Evolutionary conservation across 192 early-diverging fungal species (phyloP), one percentile per base, ranked within the genome.

Genomic region (Podila epicladia): DNA sequence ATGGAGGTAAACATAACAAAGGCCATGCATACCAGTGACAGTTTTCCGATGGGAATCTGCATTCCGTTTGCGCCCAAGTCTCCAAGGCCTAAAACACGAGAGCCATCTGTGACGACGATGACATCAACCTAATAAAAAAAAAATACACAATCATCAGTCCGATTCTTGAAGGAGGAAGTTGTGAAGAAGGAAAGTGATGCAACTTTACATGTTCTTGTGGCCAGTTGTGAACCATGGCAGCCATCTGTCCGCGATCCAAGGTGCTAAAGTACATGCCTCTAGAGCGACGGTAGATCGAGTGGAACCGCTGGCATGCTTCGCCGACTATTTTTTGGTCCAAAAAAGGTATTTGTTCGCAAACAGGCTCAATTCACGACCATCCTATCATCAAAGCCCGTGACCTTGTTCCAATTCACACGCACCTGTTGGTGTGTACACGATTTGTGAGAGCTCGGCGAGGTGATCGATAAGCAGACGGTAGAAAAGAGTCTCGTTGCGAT

Each of bases 51-150:
- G 22, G 95, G 94, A 72, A 99, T 99, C 45, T 95, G 95, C 92
- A 97, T 95, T 48, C 97, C 97, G 78, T 96, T 96, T 53, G 97
- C 91, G 65, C 97, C 97, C 59, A 96, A 87, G 73, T 98, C 97
- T 65, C 97, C 97, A 37, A 98, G 88, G 24, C 97, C 97, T 41
- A 99, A 83, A 64, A 99, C 96, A 73, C 96, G 91, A 45, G 93
- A 95, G 28, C 97, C 96, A 78, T 99, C 97, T 20, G 96, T 96
- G 67, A 99, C 94, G 31, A 99, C 97, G 64, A 80, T 80, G 41
- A 80, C 77, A 58, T 80, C 77, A 48, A 80, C 77, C 77, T 80
- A 64, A 45, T 17, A 69, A 31, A 17, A 17, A 51, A 38, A 41
- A 69, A 28, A 17, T 24, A 65, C 49, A 17, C 2, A 24, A 26